These are phyloP conservation scores for Kurtzmaniella cleridarum DNA, from an alignment of 805 yeast species.

Conservation along the genomic window DNA sequence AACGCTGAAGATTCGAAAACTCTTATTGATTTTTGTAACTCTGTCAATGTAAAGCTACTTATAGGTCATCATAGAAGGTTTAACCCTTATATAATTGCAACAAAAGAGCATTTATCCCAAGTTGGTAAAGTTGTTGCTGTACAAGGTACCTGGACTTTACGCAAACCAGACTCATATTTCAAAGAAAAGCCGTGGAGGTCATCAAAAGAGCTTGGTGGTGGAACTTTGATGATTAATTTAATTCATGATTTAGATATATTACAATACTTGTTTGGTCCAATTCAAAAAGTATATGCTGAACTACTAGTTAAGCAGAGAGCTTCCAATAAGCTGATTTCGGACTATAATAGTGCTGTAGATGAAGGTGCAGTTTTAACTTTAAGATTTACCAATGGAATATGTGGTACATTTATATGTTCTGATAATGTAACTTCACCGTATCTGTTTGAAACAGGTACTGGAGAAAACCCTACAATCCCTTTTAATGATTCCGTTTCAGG, in stretches of 20 bases:
- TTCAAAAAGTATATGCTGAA: conserved; percentile 33
- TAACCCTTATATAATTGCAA: conserved; percentile 32
- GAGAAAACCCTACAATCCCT: conserved; percentile 36
- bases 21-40: conserved; percentile 17
- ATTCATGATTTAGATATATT: conserved; percentile 36
- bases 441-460: conserved; percentile 34
- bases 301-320: conserved; percentile 23
- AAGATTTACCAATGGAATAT: conserved; percentile 24
- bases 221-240: conserved; percentile 31
- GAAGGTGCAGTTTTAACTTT: conserved; percentile 34
- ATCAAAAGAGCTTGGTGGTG: conserved; percentile 25
- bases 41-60: conserved; percentile 21
- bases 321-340: conserved; percentile 7
- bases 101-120: conserved; percentile 21
- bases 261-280: conserved; percentile 34
- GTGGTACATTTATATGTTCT: conserved; percentile 33
- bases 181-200: conserved; percentile 29
- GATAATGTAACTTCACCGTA: conserved; percentile 35
- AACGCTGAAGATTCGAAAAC: conserved; percentile 25
- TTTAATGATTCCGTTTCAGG: conserved; percentile 23
- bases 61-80: conserved; percentile 39
- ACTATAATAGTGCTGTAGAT: conserved; percentile 18
- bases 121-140: conserved; percentile 30
- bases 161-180: conserved; percentile 31
- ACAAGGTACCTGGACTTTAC: conserved; percentile 35